phyloP scores from a whole-genome alignment of 768 basidiomycete species.

The Dictyophora rubrovolvata region DNA sequence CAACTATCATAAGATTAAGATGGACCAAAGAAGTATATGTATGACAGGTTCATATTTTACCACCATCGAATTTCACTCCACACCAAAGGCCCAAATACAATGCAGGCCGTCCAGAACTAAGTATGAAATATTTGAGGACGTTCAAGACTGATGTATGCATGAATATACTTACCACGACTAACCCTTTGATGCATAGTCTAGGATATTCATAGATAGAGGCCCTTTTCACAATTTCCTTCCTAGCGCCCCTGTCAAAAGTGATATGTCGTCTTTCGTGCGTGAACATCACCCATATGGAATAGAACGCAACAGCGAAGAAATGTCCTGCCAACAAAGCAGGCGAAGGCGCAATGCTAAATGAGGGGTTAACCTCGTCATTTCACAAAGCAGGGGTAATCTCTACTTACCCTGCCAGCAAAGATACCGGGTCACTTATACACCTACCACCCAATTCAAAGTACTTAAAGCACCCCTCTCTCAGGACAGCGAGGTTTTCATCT shows the following conservation, averaged over 20 bases:
- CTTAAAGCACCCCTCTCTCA: conserved; percentile 86
- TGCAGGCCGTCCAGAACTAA: conserved; percentile 82
- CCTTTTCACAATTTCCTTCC: conserved; percentile 10
- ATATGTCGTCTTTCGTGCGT: conserved; percentile 39
- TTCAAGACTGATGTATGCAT: conserved; percentile 21
- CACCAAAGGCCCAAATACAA: conserved; percentile 82
- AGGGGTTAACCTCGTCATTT: not conserved
- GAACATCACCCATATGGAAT: conserved; percentile 87
- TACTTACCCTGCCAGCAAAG: conserved; percentile 75
- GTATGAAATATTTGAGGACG: not conserved
- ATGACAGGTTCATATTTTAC: conserved; percentile 16
- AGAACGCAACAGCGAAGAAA: conserved; percentile 94
- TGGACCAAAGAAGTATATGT: no score
- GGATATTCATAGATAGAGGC: conserved; percentile 55
- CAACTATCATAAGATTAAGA: no score
- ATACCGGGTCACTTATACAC: conserved; percentile 80
- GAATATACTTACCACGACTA: conserved; percentile 46
- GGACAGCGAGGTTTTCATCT: conserved; percentile 54
- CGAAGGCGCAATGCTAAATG: conserved; percentile 61
- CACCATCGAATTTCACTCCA: conserved; percentile 84
- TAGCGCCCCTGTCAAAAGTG: conserved; percentile 15
- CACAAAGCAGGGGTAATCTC: not conserved
- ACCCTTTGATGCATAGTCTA: conserved; percentile 42
- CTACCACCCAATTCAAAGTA: conserved; percentile 94
- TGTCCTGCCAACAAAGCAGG: conserved; percentile 75